Evolutionary conservation across 768 basidiomycete genomes (phyloP), one percentile per base, ranked within the genome.

Genomic region (Boletus rubroflammeus): DNA sequence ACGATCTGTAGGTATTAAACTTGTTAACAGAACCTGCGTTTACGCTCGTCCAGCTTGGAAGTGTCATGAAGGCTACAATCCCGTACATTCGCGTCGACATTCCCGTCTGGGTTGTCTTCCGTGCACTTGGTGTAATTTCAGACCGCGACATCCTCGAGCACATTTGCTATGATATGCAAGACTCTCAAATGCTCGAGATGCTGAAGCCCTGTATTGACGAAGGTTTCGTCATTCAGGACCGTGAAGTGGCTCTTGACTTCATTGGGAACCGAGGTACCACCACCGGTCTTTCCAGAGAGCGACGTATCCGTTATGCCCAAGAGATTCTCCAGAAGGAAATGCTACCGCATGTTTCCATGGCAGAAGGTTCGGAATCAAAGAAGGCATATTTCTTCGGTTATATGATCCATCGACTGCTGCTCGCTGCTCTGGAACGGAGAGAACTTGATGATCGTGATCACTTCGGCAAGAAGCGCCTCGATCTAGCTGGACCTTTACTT

Each of bases 381-480:
- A 99, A 99, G 72, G 97, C 97, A 2, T 98, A 94, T 73, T 99
- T 98, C 81, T 93, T 98, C 59, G 97, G 97, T 10, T 98, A 98
- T 73, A 99, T 99, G 96, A 93, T 98, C 31, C 96, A 98, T 73
- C 88, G 97, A 56, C 79, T 99, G 26, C 76, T 98, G 0, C 82
- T 97, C 19, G 97, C 97, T 23, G 94, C 94, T 13, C 72, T 99
- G 62, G 95, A 98, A 68, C 81, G 97, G 42, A 80, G 97, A 62
- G 97, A 99, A 64, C 78, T 99, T 25, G 97, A 99, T 68, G 97
- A 99, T 73, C 92, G 97, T 75, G 97, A 99, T 75, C 97, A 99
- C 73, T 98, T 98, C 62, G 97, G 97, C 50, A 98, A 98, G 74
- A 99, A 99, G 74, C 85, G 97, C 32, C 77, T 98, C 56, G 97